These are phyloP conservation scores for Gremmenia infestans DNA, from an alignment of 2,329 filamentous ascomycete genomes.

Conservation along the genomic window DNA sequence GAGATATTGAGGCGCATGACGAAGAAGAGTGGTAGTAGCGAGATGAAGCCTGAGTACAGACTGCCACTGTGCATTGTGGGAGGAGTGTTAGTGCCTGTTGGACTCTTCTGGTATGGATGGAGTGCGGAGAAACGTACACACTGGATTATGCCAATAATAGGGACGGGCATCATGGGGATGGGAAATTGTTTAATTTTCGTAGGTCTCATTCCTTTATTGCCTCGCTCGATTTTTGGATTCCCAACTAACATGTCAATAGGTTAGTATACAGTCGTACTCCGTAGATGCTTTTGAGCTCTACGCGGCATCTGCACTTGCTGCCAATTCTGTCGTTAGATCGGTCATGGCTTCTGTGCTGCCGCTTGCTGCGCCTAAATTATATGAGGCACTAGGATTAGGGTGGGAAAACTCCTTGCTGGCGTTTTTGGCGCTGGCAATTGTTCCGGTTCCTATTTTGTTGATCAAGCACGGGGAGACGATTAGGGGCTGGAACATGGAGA, in stretches of 20 bases:
- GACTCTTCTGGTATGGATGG: slow-evolving; percentile 46
- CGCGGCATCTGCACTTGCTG: slow-evolving; percentile 35
- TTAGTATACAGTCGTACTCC: slow-evolving; percentile 39
- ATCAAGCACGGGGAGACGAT: slow-evolving; percentile 1
- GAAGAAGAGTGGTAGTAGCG: slow-evolving; percentile 33
- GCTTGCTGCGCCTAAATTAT: slow-evolving; percentile 43
- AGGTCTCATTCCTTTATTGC: slow-evolving; percentile 1
- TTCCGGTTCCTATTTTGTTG: slow-evolving; percentile 33
- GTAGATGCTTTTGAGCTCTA: slow-evolving; percentile 37
- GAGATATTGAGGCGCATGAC: slow-evolving; percentile 36
- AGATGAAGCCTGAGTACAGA: slow-evolving; percentile 33
- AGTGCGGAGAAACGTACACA: slow-evolving; percentile 35
- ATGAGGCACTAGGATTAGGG: slow-evolving; percentile 35
- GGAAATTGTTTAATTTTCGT: slow-evolving; percentile 16
- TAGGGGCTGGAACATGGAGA: neutral
- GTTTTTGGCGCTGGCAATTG: slow-evolving; percentile 42
- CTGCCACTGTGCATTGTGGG: slow-evolving; percentile 39
- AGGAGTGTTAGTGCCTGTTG: slow-evolving; percentile 36
- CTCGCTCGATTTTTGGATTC: neutral
- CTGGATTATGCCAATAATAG: slow-evolving; percentile 40
- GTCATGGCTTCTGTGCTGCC: slow-evolving; percentile 46
- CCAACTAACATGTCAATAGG: slow-evolving; percentile 12
- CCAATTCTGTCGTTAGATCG: slow-evolving; percentile 37
- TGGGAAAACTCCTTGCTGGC: slow-evolving; percentile 46
- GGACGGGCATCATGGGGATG: slow-evolving; percentile 36